Conservation (phyloP, 2,329 filamentous ascomycete genomes). For the Colletotrichum euphorbiae region DNA sequence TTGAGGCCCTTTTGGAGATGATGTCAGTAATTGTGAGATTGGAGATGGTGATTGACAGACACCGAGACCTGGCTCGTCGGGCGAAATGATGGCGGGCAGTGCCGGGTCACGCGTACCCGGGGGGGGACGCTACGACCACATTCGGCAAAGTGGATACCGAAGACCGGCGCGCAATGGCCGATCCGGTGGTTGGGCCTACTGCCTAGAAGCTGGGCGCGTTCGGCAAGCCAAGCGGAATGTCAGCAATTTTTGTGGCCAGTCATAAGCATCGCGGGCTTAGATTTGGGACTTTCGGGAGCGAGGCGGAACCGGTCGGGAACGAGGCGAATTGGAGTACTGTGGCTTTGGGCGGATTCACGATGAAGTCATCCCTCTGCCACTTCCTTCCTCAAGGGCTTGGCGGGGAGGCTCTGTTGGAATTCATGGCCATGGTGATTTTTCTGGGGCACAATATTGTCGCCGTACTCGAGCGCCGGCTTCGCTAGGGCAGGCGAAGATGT, state of each 20-base stretch:
- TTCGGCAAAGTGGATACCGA: conserved; percentile 20
- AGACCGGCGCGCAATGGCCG: conserved; percentile 28
- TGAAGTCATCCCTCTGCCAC: conserved; percentile 16
- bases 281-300: conserved; percentile 6
- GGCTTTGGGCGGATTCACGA: conserved; percentile 1
- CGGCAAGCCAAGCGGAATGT: conserved; percentile 17
- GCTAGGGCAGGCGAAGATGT: no score
- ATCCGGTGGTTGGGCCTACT: conserved; percentile 23
- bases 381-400: neutral
- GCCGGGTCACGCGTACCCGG: conserved; percentile 34
- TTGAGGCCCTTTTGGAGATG: conserved; percentile 2
- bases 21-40: conserved; percentile 7
- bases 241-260: neutral
- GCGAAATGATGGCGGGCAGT: conserved; percentile 34
- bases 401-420: conserved; percentile 8
- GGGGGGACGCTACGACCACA: conserved; percentile 27
- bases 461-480: no score
- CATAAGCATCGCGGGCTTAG: neutral
- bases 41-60: conserved; percentile 6
- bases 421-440: neutral
- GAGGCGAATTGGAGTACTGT: conserved; percentile 14
- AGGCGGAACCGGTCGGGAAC: conserved; percentile 21
- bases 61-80: conserved; percentile 12
- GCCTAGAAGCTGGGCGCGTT: conserved; percentile 30
- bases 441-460: neutral